Conservation (phyloP, 768 basidiomycete species). For the Agrocybe pediades region DNA sequence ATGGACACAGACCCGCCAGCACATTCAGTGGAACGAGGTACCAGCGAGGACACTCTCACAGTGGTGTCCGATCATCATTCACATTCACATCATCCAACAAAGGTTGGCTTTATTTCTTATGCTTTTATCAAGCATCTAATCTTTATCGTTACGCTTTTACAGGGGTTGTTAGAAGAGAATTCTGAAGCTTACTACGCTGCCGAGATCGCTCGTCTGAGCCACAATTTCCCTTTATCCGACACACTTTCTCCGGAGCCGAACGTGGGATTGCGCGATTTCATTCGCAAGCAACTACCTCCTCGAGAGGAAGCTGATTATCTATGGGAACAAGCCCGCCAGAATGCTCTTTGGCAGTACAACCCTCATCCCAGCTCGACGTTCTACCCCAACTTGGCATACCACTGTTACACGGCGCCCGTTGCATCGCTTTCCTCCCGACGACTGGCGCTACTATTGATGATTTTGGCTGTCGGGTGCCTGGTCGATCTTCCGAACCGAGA, state of each 20-base stretch:
- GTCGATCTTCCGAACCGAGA: constrained; percentile 55
- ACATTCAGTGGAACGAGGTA: constrained; percentile 27
- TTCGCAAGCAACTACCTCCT: constrained; percentile 56
- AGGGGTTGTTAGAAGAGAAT: constrained; percentile 21
- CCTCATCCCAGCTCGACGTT: constrained; percentile 66
- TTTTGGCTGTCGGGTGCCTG: constrained; percentile 67
- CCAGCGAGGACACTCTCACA: constrained; percentile 32
- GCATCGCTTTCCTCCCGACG: constrained; percentile 61
- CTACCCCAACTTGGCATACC: constrained; percentile 65
- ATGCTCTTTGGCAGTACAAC: constrained; percentile 75
- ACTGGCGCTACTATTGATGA: constrained; percentile 67
- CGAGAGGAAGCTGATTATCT: constrained; percentile 60
- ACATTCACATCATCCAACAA: constrained; percentile 7
- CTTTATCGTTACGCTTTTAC: background rate
- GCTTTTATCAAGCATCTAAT: background rate
- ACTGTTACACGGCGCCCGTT: constrained; percentile 58
- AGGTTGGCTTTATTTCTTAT: constrained; percentile 12
- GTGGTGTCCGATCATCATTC: constrained; percentile 18
- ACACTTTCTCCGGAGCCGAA: constrained; percentile 52
- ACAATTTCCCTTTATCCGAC: constrained; percentile 55
- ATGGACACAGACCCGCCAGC: constrained; percentile 20
- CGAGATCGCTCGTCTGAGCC: constrained; percentile 54
- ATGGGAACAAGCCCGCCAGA: constrained; percentile 61
- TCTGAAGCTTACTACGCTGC: constrained; percentile 32
- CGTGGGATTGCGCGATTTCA: constrained; percentile 53